A percentile compares a stretch with the other conserved stretches of the same genome.
These are phyloP conservation scores for Tulasnella sp. DNA, from an alignment of 768 basidiomycete species.

Conservation along the genomic window DNA sequence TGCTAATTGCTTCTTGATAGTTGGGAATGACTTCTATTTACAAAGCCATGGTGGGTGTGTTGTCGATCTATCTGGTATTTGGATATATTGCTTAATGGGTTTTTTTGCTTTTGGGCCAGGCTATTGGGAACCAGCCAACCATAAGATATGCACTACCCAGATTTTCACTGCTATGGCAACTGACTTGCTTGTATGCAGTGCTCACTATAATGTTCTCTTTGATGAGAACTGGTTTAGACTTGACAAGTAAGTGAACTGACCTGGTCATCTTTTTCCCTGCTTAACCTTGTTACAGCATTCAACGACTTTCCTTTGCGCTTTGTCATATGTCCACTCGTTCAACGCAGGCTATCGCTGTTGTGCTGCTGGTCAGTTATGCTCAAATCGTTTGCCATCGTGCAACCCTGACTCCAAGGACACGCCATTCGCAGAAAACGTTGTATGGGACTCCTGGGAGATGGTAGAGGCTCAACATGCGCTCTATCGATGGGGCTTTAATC, in stretches of 20 bases:
- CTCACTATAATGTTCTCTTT: conserved; percentile 7
- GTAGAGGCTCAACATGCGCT: no score
- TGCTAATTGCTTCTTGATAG: no score
- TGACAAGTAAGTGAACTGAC: conserved; percentile 27
- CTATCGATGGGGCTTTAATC: no score
- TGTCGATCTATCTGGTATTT: no score
- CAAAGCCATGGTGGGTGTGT: conserved; percentile 55
- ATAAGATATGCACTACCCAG: neutral
- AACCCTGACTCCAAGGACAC: no score
- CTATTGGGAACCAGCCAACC: conserved; percentile 1
- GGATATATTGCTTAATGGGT: neutral
- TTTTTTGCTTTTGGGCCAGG: neutral
- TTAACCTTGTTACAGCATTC: neutral
- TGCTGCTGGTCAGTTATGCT: neutral
- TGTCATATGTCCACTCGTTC: conserved; percentile 6
- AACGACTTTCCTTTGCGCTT: conserved; percentile 4
- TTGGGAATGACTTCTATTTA: conserved; percentile 66
- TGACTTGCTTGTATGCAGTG: neutral
- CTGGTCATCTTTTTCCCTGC: conserved; percentile 20
- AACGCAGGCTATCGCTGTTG: neutral
- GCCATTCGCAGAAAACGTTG: no score
- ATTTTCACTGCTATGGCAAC: neutral
- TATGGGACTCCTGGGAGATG: no score
- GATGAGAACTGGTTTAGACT: conserved; percentile 7
- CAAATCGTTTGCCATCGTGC: neutral